Base-by-base conservation (phyloP, 495 filamentous ascomycete species). In the Penicillium angulare region DNA sequence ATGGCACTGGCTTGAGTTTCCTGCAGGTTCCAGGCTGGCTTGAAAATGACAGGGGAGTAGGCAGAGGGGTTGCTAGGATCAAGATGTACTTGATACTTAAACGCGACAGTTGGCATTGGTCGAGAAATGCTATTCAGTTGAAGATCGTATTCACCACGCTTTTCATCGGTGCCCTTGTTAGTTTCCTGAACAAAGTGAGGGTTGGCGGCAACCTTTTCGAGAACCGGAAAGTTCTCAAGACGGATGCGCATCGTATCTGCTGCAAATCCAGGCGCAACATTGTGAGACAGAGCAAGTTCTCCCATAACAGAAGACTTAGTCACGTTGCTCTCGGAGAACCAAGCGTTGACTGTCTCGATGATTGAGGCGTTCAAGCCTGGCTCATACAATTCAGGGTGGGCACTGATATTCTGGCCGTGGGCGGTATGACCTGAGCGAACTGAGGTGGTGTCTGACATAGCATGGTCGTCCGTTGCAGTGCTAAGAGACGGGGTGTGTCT, bases 131-230 rank as follows among this genome's bases (percentile, higher is more conserved):
- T 85, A 7, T 83, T 75, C 2, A 89, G 66, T 55, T 88, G 81
- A 35, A 97, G 71, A 4, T 74, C 79, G 68, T 96, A 99, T 60
- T 93, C 87, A 36, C 92, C 93, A 7, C 87, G 75, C 48, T 79
- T 85, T 31, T 89, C 85, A 15, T 74, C 72, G 3, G 63, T 48
- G 7, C 65, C 69, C 27, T 64, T 67, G 48, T 55, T 61, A 24
- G 59, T 75, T 56, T 87, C 84, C 15, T 80, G 79, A 46, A 97
- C 84, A 65, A 97, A 95, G 47, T 88, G 82, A 24, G 90, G 89
- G 67, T 99, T 99, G 16, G 91, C 90, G 3, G 92, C 93, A 45
- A 99, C 91, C 65, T 91, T 92, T 56, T 97, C 92, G 10, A 99
- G 80, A n/a, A 84, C 77, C 12, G 83, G 72, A 68, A 96, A 97